Percentiles rank a stretch among this genome's conserved stretches.
Evolutionary conservation across 345 rosid species (phyloP).

Genomic region (Rubroshorea leprosula): DNA sequence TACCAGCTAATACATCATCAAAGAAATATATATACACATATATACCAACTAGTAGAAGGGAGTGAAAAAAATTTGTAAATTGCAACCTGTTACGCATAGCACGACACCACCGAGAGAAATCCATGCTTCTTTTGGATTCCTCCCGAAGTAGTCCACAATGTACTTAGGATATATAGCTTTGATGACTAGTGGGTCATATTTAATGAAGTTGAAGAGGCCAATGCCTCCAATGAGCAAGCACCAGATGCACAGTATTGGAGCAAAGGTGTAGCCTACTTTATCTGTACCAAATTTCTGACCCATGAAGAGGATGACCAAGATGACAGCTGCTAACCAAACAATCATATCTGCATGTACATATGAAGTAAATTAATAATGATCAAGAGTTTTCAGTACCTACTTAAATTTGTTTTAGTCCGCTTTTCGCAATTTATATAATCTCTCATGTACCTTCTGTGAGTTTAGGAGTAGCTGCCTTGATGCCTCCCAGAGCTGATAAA

Average conservation of each 20-base stretch:
- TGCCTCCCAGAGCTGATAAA: neutral
- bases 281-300: constrained; percentile 39
- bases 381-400: no score
- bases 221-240: constrained; percentile 11
- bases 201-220: constrained; percentile 30
- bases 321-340: neutral
- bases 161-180: constrained; percentile 33
- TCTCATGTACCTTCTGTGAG: constrained; percentile 2
- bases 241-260: neutral
- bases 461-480: neutral
- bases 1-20: no score
- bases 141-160: constrained; percentile 31
- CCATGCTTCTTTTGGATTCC: constrained; percentile 34
- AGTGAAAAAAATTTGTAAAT: neutral
- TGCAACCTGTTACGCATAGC: constrained; percentile 28
- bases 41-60: neutral
- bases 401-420: no score
- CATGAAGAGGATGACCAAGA: constrained; percentile 21
- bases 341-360: constrained; percentile 20
- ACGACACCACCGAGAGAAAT: constrained; percentile 43
- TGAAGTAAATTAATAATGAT: no score
- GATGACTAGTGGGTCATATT: constrained; percentile 24
- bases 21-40: no score
- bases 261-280: constrained; percentile 19
- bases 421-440: neutral